phyloP scores from a whole-genome alignment of 2,329 filamentous ascomycete genomes.

The Emydomyces testavorans region DNA sequence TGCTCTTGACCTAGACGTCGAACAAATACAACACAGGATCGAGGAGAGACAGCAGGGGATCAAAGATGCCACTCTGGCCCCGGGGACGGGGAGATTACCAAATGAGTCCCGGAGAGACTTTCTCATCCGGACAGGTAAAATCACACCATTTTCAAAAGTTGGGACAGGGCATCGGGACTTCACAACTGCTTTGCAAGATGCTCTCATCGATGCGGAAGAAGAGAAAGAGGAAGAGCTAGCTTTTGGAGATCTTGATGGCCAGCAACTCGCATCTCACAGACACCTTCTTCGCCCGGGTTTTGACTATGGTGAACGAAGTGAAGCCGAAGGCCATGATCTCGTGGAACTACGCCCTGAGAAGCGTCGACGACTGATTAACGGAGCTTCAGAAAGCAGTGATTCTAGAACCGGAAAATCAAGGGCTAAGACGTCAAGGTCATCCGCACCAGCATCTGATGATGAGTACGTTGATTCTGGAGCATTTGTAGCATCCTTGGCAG shows the following conservation, averaged over 20 bases:
- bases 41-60: constrained; percentile 67
- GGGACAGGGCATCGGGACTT: constrained; percentile 34
- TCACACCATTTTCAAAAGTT: constrained; percentile 84
- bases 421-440: not conserved
- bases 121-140: constrained; percentile 90
- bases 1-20: constrained; percentile 58
- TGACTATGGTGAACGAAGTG: constrained; percentile 38
- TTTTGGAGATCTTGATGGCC: constrained; percentile 29
- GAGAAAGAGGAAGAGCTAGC: constrained; percentile 45
- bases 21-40: constrained; percentile 71
- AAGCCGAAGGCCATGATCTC: constrained; percentile 21
- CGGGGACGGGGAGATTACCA: constrained; percentile 47
- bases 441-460: constrained; percentile 21
- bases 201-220: constrained; percentile 70
- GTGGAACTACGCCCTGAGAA: constrained; percentile 23
- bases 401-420: not conserved
- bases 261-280: constrained; percentile 53
- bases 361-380: constrained; percentile 25
- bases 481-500: constrained; percentile 7
- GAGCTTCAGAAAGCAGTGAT: not conserved
- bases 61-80: constrained; percentile 43
- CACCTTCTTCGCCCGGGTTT: constrained; percentile 64
- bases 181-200: constrained; percentile 59
- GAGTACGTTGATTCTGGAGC: constrained; percentile 22
- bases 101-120: constrained; percentile 80